Conservation (phyloP, 176 grass and related monocot genomes). For the Phoenix dactylifera region DNA sequence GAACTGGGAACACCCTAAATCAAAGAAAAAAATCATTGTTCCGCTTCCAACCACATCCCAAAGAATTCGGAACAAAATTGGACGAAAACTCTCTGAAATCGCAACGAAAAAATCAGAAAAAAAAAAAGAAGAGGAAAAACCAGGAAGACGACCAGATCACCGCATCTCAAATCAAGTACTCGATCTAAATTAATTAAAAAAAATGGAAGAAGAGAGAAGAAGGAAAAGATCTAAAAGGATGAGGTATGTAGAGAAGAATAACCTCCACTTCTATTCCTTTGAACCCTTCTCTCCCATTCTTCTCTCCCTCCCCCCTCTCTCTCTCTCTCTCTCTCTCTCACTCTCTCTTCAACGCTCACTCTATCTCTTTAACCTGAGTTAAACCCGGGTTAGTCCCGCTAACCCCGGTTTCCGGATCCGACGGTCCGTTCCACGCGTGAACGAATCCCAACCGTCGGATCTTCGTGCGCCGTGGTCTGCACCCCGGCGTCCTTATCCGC, state of each 20-base stretch:
- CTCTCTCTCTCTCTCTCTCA: neutral
- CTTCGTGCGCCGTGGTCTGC: neutral
- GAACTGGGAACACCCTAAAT: no score
- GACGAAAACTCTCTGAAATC: neutral
- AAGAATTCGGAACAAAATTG: neutral
- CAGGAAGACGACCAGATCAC: neutral
- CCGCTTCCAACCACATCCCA: neutral
- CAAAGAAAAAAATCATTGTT: no score
- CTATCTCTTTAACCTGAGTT: constrained; percentile 8
- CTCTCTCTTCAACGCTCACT: no score
- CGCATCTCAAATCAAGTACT: no score
- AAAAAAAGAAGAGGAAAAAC: neutral
- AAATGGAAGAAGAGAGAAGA: neutral
- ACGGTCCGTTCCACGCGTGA: neutral
- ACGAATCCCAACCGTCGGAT: neutral
- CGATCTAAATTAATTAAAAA: no score
- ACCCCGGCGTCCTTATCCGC: constrained; percentile 32
- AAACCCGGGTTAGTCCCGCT: neutral
- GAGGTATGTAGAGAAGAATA: neutral
- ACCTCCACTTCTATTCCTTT: no score
- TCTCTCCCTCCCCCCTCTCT: neutral
- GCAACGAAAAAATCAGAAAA: neutral
- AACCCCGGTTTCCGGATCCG: neutral
- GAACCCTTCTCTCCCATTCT: neutral
- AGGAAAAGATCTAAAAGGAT: neutral